phyloP scores from a whole-genome alignment of 106 monocot species.

The Hemerocallis citrina region DNA sequence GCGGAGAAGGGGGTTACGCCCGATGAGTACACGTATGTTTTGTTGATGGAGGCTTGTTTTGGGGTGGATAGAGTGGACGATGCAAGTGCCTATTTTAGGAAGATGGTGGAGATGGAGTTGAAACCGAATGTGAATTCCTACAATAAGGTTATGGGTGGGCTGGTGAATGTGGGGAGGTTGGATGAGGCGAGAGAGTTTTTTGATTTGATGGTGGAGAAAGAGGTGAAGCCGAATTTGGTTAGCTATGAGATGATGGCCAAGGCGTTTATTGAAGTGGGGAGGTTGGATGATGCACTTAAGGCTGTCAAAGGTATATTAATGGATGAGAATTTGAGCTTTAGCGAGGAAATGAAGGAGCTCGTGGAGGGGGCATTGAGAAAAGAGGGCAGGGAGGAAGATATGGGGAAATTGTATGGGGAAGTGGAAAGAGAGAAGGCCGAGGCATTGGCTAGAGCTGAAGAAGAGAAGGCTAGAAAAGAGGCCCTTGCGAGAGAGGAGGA shows the following conservation, averaged over 20 bases:
- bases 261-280: constrained; percentile 32
- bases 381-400: constrained; percentile 64
- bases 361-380: constrained; percentile 45
- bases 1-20: constrained; percentile 47
- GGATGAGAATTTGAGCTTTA: constrained; percentile 59
- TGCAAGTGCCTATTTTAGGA: constrained; percentile 55
- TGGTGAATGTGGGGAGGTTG: constrained; percentile 42
- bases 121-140: constrained; percentile 71
- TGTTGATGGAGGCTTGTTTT: constrained; percentile 70
- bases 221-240: constrained; percentile 53
- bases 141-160: constrained; percentile 65
- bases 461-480: constrained; percentile 83
- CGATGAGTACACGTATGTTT: constrained; percentile 79
- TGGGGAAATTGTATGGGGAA: constrained; percentile 54
- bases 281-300: constrained; percentile 66
- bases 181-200: constrained; percentile 72
- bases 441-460: constrained; percentile 59
- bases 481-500: constrained; percentile 73
- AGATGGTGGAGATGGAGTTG: constrained; percentile 67
- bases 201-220: constrained; percentile 69
- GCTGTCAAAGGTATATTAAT: constrained; percentile 47
- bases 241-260: constrained; percentile 66
- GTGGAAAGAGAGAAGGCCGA: constrained; percentile 87
- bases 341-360: constrained; percentile 68
- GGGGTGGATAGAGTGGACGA: constrained; percentile 51